Evolutionary conservation across 2,329 filamentous ascomycete species (phyloP).

Genomic region (Sordariomycetes sp.): DNA sequence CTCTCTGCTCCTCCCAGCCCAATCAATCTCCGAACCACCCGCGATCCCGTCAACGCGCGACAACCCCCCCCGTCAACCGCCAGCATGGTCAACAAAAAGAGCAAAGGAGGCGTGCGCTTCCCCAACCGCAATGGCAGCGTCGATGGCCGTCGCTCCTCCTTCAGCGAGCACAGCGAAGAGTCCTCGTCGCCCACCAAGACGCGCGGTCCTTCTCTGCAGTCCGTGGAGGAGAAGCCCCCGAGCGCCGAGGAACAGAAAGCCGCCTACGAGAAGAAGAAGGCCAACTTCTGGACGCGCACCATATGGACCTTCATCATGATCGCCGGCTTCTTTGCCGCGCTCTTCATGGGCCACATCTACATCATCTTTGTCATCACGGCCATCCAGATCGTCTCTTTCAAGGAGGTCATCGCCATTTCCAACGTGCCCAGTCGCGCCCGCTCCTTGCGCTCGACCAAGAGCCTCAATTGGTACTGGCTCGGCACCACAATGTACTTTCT

Average conservation of each 20-base stretch:
- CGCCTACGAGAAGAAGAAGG: slow-evolving; percentile 91
- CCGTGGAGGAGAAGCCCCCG: slow-evolving; percentile 25
- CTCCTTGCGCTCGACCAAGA: slow-evolving; percentile 88
- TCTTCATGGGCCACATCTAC: slow-evolving; percentile 97
- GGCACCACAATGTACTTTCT: slow-evolving; percentile 99
- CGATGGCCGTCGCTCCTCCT: slow-evolving; percentile 57
- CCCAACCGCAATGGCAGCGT: slow-evolving; percentile 40
- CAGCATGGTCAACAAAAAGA: slow-evolving; percentile 20
- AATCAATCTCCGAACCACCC: no score
- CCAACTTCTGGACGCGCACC: slow-evolving; percentile 91
- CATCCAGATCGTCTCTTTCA: slow-evolving; percentile 95
- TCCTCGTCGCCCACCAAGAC: slow-evolving; percentile 23
- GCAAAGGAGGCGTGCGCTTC: slow-evolving; percentile 45
- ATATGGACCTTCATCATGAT: slow-evolving; percentile 99
- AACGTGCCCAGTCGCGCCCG: slow-evolving; percentile 88
- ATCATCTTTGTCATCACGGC: slow-evolving; percentile 88
- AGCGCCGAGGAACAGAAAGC: slow-evolving; percentile 28
- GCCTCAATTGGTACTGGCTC: slow-evolving; percentile 97
- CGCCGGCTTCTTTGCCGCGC: slow-evolving; percentile 76
- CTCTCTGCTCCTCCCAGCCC: no score
- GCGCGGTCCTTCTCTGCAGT: slow-evolving; percentile 16
- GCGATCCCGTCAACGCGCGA: no score
- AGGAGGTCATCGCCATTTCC: slow-evolving; percentile 96
- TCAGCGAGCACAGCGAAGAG: slow-evolving; percentile 60
- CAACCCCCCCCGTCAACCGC: background rate